Evolutionary conservation across 2,329 filamentous ascomycete species (phyloP), one percentile per base, ranked within the genome.

Genomic region (Colletotrichum paranaense): DNA sequence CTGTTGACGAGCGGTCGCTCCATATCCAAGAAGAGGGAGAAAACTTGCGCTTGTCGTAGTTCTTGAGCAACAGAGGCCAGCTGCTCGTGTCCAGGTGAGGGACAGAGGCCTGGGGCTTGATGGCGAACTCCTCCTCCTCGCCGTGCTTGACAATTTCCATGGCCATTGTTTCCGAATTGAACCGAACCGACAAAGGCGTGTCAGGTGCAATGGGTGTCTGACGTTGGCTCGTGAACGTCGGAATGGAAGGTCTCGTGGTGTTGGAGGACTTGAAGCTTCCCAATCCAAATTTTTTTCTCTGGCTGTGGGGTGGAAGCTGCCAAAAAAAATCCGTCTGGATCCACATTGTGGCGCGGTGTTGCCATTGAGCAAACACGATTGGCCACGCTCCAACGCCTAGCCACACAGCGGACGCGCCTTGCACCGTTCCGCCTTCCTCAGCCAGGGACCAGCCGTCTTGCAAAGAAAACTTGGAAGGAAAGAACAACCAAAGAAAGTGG

Each of bases 1-100:
- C 74, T 67, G 52, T 72, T 32, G 35, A 42, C 62, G 46, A 62
- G 66, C 46, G 28, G 7, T 28, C 22, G 58, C n/a, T n/a, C 65
- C 68, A 56, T 56, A 65, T 67, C 62, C 68, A 65, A 68, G 56
- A 53, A 46, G 32, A 42, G 46, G 22, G 22, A 67, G 58, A 28
- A 28, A 75, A 88, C 93, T 82, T 90, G 97, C 95, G 88, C 82
- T 95, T 94, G 85, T 95, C 94, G 87, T 97, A 98, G 88, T 98
- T 97, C 88, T 97, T 97, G 81, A 98, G 90, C 80, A 98, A 89
- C 80, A 98, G 88, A 79, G 97, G 97, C 95, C 95, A 98, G 83
- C 92, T 90, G 87, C 93, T 95, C 78, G 94, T 97, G 85, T 97
- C 92, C 79, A 97, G 88, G 74, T 91, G 87, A 77, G 95, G 94